phyloP scores from a whole-genome alignment of 768 basidiomycete genomes.

The Tremella yokohamensis region DNA sequence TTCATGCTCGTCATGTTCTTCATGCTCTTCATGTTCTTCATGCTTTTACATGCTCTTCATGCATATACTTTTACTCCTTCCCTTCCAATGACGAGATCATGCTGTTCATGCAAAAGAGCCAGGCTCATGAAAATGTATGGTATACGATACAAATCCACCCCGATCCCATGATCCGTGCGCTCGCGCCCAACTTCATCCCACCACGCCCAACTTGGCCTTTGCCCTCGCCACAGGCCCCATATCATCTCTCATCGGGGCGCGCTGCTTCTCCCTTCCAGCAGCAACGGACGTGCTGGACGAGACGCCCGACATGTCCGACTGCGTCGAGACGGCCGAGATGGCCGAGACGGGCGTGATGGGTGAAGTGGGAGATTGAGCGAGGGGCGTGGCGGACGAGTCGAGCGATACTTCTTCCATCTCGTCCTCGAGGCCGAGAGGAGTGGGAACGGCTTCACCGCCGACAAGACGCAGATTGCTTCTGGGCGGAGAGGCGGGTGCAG shows the following conservation, averaged over 20 bases:
- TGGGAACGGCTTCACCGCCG: background rate
- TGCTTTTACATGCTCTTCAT: no score
- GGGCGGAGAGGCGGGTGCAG: conserved; percentile 1
- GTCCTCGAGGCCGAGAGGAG: conserved; percentile 22
- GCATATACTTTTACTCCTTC: no score
- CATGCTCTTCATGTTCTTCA: no score
- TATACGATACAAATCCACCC: no score
- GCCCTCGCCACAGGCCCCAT: background rate
- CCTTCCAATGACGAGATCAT: no score
- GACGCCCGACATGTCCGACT: background rate
- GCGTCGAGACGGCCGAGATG: background rate
- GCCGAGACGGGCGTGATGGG: background rate
- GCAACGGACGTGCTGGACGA: background rate
- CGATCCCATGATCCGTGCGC: no score
- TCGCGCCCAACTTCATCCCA: background rate
- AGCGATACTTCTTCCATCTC: conserved; percentile 39
- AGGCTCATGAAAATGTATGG: no score
- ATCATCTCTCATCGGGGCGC: background rate
- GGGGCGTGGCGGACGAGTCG: background rate
- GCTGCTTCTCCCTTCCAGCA: background rate
- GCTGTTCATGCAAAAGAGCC: no score
- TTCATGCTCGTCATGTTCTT: no score
- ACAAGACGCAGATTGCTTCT: conserved; percentile 3
- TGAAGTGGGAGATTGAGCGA: background rate
- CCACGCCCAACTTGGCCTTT: conserved; percentile 4